Conservation (phyloP, 2,329 filamentous ascomycete species). For the Fusarium humuli region DNA sequence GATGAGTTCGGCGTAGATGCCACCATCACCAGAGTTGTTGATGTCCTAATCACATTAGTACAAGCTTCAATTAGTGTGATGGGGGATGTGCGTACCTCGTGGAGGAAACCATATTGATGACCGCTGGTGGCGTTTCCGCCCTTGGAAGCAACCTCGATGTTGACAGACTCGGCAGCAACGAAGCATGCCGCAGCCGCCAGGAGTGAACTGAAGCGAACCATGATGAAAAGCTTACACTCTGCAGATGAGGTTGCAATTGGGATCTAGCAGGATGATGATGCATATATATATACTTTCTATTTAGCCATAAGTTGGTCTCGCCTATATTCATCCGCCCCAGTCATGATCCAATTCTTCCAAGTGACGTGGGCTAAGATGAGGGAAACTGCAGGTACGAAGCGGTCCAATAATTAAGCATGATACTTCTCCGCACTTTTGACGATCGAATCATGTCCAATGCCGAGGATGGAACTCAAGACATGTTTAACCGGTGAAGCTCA, state of each 20-base stretch:
- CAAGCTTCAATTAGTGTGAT: too few species aligned
- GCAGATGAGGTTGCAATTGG: background rate
- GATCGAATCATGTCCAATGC: slow-evolving; percentile 23
- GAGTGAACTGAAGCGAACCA: slow-evolving; percentile 38
- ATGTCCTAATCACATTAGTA: slow-evolving; percentile 60
- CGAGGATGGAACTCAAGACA: slow-evolving; percentile 7
- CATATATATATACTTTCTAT: slow-evolving; percentile 9
- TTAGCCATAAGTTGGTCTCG: background rate
- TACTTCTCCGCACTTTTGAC: slow-evolving; percentile 33
- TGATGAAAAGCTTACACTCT: slow-evolving; percentile 11
- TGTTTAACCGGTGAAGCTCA: slow-evolving; percentile 18
- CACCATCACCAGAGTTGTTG: slow-evolving; percentile 77
- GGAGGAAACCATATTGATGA: slow-evolving; percentile 60
- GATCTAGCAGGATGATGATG: background rate
- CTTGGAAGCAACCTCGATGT: slow-evolving; percentile 53
- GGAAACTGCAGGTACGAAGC: slow-evolving; percentile 17
- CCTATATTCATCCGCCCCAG: slow-evolving; percentile 10
- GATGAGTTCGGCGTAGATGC: slow-evolving; percentile 78
- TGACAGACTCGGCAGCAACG: slow-evolving; percentile 45
- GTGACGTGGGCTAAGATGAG: slow-evolving; percentile 1
- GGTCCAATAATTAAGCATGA: slow-evolving; percentile 19
- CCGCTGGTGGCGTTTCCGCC: slow-evolving; percentile 58
- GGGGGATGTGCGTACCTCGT: slow-evolving; percentile 50
- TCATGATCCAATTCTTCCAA: background rate
- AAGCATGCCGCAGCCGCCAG: slow-evolving; percentile 31